Conservation (phyloP, 1,284 basidiomycete genomes). For the Rhodotorula sp. region DNA sequence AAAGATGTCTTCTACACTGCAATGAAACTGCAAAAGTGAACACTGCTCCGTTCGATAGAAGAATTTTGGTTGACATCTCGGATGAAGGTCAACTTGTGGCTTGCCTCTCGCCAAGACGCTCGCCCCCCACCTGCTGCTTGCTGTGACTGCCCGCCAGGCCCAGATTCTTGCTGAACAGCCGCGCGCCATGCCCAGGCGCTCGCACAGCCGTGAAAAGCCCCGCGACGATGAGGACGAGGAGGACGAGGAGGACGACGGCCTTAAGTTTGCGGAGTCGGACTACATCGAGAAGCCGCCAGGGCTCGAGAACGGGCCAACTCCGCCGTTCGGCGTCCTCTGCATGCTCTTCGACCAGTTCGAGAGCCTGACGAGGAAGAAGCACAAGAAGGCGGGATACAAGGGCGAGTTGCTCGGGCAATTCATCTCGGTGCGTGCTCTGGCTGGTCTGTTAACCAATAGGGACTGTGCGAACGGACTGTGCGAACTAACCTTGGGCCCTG, state of each 20-base stretch:
- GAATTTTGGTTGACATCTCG: background rate
- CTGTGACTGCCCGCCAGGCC: background rate
- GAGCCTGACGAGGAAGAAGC: slow-evolving; percentile 11
- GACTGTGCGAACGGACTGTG: background rate
- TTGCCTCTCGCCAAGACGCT: background rate
- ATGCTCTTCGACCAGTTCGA: slow-evolving; percentile 26
- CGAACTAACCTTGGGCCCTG: background rate
- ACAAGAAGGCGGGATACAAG: slow-evolving; percentile 46
- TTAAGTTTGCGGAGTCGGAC: slow-evolving; percentile 4
- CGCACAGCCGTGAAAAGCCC: background rate
- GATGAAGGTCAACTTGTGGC: background rate
- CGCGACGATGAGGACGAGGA: background rate
- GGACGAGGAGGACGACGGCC: background rate
- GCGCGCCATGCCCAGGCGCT: background rate
- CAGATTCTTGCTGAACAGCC: background rate
- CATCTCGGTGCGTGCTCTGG: slow-evolving; percentile 32
- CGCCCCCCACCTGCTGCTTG: background rate
- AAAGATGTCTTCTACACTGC: slow-evolving; percentile 32
- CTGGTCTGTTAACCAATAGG: too few relatives aligned
- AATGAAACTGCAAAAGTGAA: slow-evolving; percentile 28
- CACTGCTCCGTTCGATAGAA: background rate
- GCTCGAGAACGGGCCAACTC: slow-evolving; percentile 9
- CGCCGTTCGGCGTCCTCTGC: slow-evolving; percentile 19
- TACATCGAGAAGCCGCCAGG: slow-evolving; percentile 23
- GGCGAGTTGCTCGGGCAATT: slow-evolving; percentile 47